A percentile compares a stretch with the other conserved stretches of the same genome.
These are phyloP conservation scores for Penicillium maclennaniae DNA, from an alignment of 495 filamentous ascomycete species.

Conservation along the genomic window DNA sequence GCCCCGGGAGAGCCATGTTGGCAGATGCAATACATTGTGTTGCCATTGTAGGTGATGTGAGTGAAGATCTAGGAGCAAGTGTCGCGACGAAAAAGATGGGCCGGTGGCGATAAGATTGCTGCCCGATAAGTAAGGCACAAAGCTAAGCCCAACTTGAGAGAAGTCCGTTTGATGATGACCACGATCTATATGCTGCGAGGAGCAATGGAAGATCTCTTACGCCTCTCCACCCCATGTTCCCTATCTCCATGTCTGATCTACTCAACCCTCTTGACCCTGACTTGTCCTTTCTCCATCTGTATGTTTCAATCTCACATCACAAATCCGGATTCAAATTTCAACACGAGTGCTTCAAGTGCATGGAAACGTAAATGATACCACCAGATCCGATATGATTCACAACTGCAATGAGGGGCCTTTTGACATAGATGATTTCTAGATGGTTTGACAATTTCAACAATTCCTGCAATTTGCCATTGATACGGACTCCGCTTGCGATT, in stretches of 20 bases:
- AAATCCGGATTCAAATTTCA: too few relatives aligned
- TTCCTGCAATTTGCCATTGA: too few relatives aligned
- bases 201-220: not conserved
- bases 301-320: too few relatives aligned
- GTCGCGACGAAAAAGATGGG: slow-evolving; percentile 5
- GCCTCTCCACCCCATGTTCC: not conserved
- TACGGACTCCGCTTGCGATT: too few relatives aligned
- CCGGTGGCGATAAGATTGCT: slow-evolving; percentile 21
- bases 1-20: slow-evolving; percentile 19
- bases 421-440: too few relatives aligned
- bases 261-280: too few relatives aligned
- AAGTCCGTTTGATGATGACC: not conserved
- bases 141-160: not conserved
- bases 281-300: too few relatives aligned
- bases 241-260: not conserved
- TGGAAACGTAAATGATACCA: too few relatives aligned
- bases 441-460: too few relatives aligned
- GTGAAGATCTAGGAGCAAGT: not conserved
- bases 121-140: not conserved
- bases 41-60: slow-evolving; percentile 12
- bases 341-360: too few relatives aligned
- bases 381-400: too few relatives aligned
- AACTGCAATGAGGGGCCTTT: too few relatives aligned
- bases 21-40: slow-evolving; percentile 22
- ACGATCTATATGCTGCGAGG: not conserved